Evolutionary conservation across 2,329 filamentous ascomycete genomes (phyloP), one percentile per base, ranked within the genome.

Genomic region (Aschersonia sp.): DNA sequence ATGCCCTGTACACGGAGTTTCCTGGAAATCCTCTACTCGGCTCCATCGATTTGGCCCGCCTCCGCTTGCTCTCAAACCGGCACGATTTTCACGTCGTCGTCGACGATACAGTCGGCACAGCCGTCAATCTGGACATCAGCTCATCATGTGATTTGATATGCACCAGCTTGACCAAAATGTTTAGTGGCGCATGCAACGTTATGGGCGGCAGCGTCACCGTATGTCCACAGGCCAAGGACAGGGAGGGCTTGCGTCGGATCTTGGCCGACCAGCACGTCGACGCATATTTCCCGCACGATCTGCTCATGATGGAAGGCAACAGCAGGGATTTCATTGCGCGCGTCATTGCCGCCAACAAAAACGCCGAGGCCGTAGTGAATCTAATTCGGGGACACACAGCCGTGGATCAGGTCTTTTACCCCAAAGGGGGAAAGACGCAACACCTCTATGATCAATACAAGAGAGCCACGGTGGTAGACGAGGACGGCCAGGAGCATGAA

Each of bases 111-210:
- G 53, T 70, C 40, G 68, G 62, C 4, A 69, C 63, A 9, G 67
- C 69, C 31, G 65, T 63, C 53, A 73, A 72, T 50, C 55, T 73
- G 43, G 63, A 74, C 52, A 52, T 78, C 12, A 55, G 73, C 1
- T 55, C 60, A 1, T 62, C 63, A 0, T 70, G 70, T 7, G 74
- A 80, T 52, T 58, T 74, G 0, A 48, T 78, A 28, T 56, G 73
- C n/a, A 71, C 69, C 1, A 71, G 66, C 35, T 59, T 78, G 30
- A 77, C 74, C 4, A 78, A 78, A 55, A 66, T 67, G 20, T 78
- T 80, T 53, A 74, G 65, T 47, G 76, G 77, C 4, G 69, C 68
- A 51, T 69, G 72, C 30, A 71, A 80, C 51, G 69, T 74, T 43
- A 71, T 77, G 65, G 73, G 61, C 29, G 74, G 69, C 7, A 69